A percentile compares a stretch with the other conserved stretches of the same genome.
Conservation (phyloP, 495 filamentous ascomycete genomes). For the Immersiella caudata region DNA sequence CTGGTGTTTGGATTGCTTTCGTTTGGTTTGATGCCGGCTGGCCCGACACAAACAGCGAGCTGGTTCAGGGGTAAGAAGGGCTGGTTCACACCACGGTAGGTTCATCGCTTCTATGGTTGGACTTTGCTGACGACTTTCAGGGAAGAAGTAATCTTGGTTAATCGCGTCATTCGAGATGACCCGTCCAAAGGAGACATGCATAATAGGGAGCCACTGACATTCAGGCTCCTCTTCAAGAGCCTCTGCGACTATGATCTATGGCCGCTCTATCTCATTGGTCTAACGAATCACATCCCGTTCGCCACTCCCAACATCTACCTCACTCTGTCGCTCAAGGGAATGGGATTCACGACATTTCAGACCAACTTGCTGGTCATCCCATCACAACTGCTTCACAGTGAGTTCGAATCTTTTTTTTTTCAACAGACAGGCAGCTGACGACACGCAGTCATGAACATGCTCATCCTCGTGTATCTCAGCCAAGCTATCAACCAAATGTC, state of each 20-base stretch:
- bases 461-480: slow-evolving; percentile 53
- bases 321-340: slow-evolving; percentile 60
- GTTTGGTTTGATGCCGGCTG: slow-evolving; percentile 57
- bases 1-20: slow-evolving; percentile 53
- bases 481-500: slow-evolving; percentile 40
- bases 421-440: slow-evolving; percentile 44
- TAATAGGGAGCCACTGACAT: slow-evolving; percentile 50
- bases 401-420: not conserved
- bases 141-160: slow-evolving; percentile 57
- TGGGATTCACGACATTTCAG: slow-evolving; percentile 68
- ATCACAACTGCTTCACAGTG: slow-evolving; percentile 42
- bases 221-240: slow-evolving; percentile 57
- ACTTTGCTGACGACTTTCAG: slow-evolving; percentile 31
- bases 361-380: slow-evolving; percentile 58
- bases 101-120: not conserved
- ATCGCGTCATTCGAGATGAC: slow-evolving; percentile 53
- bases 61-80: slow-evolving; percentile 45
- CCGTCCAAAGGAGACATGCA: slow-evolving; percentile 54
- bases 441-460: slow-evolving; percentile 49
- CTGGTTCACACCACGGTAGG: slow-evolving; percentile 54
- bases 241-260: slow-evolving; percentile 73
- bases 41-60: slow-evolving; percentile 55
- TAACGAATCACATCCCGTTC: slow-evolving; percentile 60
- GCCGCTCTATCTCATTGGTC: slow-evolving; percentile 67
- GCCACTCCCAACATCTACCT: slow-evolving; percentile 61